phyloP scores from a whole-genome alignment of 495 filamentous ascomycete genomes.

The Aspergillus haitiensis region DNA sequence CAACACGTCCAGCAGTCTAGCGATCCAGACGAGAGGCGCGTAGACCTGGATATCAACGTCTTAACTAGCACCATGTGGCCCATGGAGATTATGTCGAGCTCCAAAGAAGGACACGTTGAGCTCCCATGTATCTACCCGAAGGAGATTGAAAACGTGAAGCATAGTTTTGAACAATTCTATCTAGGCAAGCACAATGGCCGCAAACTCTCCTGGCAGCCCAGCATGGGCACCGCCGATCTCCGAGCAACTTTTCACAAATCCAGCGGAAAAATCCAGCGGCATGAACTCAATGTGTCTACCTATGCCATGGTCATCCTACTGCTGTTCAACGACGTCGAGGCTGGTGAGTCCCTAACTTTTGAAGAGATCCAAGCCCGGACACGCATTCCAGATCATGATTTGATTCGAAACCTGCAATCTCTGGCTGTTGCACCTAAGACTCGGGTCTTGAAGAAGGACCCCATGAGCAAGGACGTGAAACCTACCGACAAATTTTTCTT shows the following conservation, averaged over 20 bases:
- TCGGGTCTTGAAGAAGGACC: slow-evolving; percentile 77
- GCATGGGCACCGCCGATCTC: slow-evolving; percentile 85
- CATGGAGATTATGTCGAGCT: slow-evolving; percentile 72
- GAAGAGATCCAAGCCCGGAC: slow-evolving; percentile 84
- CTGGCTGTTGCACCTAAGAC: slow-evolving; percentile 85
- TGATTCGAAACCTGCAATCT: slow-evolving; percentile 79
- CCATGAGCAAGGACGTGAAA: slow-evolving; percentile 79
- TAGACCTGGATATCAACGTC: slow-evolving; percentile 80
- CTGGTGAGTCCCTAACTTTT: slow-evolving; percentile 66
- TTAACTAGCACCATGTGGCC: slow-evolving; percentile 96
- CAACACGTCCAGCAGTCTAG: slow-evolving; percentile 62
- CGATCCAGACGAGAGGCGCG: slow-evolving; percentile 63
- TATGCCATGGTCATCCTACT: slow-evolving; percentile 88
- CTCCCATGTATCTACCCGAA: slow-evolving; percentile 67
- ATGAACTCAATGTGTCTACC: slow-evolving; percentile 90
- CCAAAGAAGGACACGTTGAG: slow-evolving; percentile 52
- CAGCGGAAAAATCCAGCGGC: slow-evolving; percentile 68
- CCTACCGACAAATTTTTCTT: slow-evolving; percentile 78
- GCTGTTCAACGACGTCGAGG: slow-evolving; percentile 79
- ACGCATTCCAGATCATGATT: slow-evolving; percentile 74
- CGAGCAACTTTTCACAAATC: slow-evolving; percentile 75
- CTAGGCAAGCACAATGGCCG: slow-evolving; percentile 82
- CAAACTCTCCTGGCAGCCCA: slow-evolving; percentile 78
- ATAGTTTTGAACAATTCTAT: slow-evolving; percentile 90
- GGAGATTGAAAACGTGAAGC: slow-evolving; percentile 72